phyloP scores from a whole-genome alignment of 306 rosid species.

The apple (Malus domestica) region DNA sequence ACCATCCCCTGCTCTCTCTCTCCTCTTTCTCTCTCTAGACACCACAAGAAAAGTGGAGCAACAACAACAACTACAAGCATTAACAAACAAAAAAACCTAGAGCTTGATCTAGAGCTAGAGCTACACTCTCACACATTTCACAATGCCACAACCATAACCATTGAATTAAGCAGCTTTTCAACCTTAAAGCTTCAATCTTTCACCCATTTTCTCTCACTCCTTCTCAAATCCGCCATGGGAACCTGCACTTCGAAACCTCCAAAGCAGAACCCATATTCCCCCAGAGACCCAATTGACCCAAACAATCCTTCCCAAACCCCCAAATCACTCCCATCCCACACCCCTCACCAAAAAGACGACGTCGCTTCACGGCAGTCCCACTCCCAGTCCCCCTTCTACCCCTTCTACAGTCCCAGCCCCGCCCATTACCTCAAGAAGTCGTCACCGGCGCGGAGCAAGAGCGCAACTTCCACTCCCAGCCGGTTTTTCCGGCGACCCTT shows the following conservation, averaged over 20 bases:
- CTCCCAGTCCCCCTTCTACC: conserved; percentile 64
- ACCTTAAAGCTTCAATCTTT: not conserved
- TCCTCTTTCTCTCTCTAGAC: not conserved
- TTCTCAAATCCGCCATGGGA: conserved; percentile 50
- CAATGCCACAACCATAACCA: conserved; percentile 20
- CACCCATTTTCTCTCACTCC: not conserved
- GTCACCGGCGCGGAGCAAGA: conserved; percentile 35
- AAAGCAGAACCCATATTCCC: conserved; percentile 58
- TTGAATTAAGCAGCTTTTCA: not conserved
- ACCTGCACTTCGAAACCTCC: conserved; percentile 85
- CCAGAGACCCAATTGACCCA: conserved; percentile 30
- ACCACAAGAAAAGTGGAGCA: not conserved
- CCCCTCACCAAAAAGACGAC: conserved; percentile 33
- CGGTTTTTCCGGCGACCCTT: conserved; percentile 81
- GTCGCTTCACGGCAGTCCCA: conserved; percentile 28
- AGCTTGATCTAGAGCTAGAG: not conserved
- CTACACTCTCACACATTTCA: not conserved
- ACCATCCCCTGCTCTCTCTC: not conserved
- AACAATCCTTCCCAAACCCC: conserved; percentile 44
- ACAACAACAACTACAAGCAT: not conserved
- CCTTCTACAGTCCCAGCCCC: conserved; percentile 92
- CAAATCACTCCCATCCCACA: conserved; percentile 29
- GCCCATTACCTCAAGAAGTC: conserved; percentile 61
- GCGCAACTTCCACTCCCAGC: conserved; percentile 76
- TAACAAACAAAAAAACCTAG: not conserved